These are phyloP conservation scores for Chlamydomonas sp. DNA, from an alignment of 139 green algal species.

Conservation along the genomic window DNA sequence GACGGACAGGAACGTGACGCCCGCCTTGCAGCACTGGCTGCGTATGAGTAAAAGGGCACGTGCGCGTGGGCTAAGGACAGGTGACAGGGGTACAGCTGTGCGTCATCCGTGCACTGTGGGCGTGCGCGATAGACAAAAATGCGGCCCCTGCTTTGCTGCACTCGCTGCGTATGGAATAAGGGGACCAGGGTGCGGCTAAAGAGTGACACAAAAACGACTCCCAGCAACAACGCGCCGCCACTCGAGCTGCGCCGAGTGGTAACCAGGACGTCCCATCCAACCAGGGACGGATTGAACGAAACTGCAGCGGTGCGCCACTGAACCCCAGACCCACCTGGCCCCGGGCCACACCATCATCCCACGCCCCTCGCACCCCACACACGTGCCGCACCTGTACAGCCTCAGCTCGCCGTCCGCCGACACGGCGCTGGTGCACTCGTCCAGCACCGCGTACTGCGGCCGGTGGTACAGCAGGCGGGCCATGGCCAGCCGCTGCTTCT, in stretches of 20 bases:
- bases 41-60: not conserved
- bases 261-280: too few species aligned
- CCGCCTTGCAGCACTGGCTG: slow-evolving; percentile 60
- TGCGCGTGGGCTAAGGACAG: not conserved
- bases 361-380: not conserved
- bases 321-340: too few species aligned
- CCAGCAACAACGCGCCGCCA: too few species aligned
- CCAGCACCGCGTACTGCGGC: slow-evolving; percentile 84
- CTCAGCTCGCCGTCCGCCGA: slow-evolving; percentile 46
- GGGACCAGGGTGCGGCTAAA: not conserved
- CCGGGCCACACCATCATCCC: not conserved
- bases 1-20: slow-evolving; percentile 93
- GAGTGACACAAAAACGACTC: too few species aligned
- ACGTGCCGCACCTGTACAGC: slow-evolving; percentile 46
- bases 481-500: slow-evolving; percentile 95
- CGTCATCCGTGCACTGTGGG: not conserved
- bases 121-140: slow-evolving; percentile 92
- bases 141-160: slow-evolving; percentile 75
- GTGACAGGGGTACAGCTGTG: not conserved
- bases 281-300: not conserved
- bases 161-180: not conserved
- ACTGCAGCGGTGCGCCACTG: not conserved
- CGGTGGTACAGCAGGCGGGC: slow-evolving; percentile 90
- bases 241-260: too few species aligned
- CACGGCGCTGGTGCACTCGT: slow-evolving; percentile 93